Base-by-base conservation (phyloP, 495 filamentous ascomycete species). In the Penicillium taxi region DNA sequence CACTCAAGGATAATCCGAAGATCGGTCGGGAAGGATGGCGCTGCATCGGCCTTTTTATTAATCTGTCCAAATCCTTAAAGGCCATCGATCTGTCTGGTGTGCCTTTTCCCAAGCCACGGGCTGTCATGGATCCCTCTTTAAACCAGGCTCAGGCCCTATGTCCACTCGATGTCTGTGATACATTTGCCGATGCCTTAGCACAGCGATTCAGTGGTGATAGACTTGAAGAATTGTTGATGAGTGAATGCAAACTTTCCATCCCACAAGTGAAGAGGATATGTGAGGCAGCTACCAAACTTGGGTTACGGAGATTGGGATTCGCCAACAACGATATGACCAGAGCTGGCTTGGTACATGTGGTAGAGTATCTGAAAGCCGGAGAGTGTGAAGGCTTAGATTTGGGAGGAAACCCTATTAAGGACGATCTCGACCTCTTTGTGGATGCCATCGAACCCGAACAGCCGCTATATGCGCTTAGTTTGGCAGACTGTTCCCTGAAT, bases 311-410 rank as follows among this genome's bases (percentile, higher is more conserved):
- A 46, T 68, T 98, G 1, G 81, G 87, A 0, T 69, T 95, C 21
- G 91, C 86, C 7, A 81, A 82, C 41, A 96, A 95, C 37, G 60
- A 73, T 22, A 67, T 98, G 14, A 80, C 78, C 13, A 66, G 72
- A 7, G 78, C 82, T 37, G 84, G 86, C 3, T 59, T 93, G 34
- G 72, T 78, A 35, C 81, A 91, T 55, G 71, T 95, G 25, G 70
- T 81, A 20, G 72, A 73, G 33, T 95, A 86, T 58, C 54, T 96
- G 24, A 70, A 74, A 32, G 72, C 70, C 26, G 81, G 81, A 0
- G 68, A 77, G 26, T 98, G 90, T 44, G 84, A 94, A 55, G 91
- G 86, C 1, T 65, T 98, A 5, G 91, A 96, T 57, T 60, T 98
- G n/a, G 89, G 89, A 23, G 86, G 86, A n/a, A 96, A 95, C 50